These are phyloP conservation scores for Russula foetens DNA, from an alignment of 768 basidiomycete genomes.

Conservation along the genomic window DNA sequence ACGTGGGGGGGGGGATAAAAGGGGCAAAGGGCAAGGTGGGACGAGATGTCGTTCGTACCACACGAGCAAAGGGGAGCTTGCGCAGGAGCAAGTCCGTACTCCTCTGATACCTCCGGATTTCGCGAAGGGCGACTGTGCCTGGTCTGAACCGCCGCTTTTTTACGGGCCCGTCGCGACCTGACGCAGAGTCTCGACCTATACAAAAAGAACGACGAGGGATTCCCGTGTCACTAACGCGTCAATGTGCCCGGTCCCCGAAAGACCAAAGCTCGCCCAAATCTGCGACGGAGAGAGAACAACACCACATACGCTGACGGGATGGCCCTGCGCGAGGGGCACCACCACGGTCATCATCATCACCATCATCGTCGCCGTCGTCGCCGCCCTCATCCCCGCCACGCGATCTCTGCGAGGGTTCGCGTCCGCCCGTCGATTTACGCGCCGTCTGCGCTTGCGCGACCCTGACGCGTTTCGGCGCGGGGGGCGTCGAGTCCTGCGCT, in stretches of 20 bases:
- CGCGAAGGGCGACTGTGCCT: conserved; percentile 82
- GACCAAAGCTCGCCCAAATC: too few relatives aligned
- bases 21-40: conserved; percentile 16
- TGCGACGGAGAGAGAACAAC: neutral
- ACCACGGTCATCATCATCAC: neutral
- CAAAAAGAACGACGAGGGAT: neutral
- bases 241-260: neutral
- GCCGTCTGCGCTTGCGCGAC: conserved; percentile 45
- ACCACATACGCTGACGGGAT: conserved; percentile 11
- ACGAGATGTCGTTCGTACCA: conserved; percentile 47
- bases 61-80: conserved; percentile 86
- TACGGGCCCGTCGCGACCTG: conserved; percentile 29
- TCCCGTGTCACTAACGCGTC: neutral
- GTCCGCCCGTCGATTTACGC: conserved; percentile 72
- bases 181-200: conserved; percentile 14
- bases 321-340: conserved; percentile 10
- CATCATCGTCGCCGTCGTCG: neutral
- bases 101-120: conserved; percentile 93
- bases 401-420: conserved; percentile 7
- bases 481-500: conserved; percentile 34
- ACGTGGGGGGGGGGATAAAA: neutral
- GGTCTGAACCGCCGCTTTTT: conserved; percentile 64
- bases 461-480: conserved; percentile 40
- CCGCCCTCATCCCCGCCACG: too few relatives aligned
- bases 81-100: conserved; percentile 82